Evolutionary conservation across 2,329 filamentous ascomycete species (phyloP), one percentile per base, ranked within the genome.

Genomic region (Blastomyces silverae): DNA sequence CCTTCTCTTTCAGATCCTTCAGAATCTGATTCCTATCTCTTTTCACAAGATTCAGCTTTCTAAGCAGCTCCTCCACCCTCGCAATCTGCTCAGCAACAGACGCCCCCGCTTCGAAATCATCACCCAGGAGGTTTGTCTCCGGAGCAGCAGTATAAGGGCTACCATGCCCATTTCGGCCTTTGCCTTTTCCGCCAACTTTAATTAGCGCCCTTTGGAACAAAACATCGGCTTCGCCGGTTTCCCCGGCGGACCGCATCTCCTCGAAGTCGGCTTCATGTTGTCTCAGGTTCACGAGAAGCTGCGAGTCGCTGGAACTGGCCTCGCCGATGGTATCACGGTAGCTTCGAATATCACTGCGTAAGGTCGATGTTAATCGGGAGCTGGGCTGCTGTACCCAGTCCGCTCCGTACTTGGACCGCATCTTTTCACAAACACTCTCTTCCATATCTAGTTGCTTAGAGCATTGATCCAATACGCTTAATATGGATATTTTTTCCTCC

Each of bases 331-430:
- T 94, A 65, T 92, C 89, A 39, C 89, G 86, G 73, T 97, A 97
- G 72, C 89, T 93, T 67, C 89, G 84, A 63, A 97, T 89, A 73
- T 99, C 94, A 65, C 87, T 88, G 64, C 92, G 85, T 61, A 99
- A 79, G 0, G 93, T 97, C 3, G 90, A 87, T 0, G 93, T 99
- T 52, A 99, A 83, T 64, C 91, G 84, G 42, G 90, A 91, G 74
- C 93, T 97, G 13, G 94, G 94, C 73, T 99, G 94, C 72, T 99
- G 94, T 22, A 91, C 96, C 94, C 94, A 99, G 64, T 97, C 93
- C 37, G 83, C 84, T 64, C 93, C 92, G 74, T 97, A 97, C 75
- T 99, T 99, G 15, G 92, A 95, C 58, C 94, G 86, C 94, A 99
- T 99, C 81, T 97, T 99, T 76, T 99, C 94, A 75, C 94, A 99